Evolutionary conservation across 306 rosid species (phyloP), one percentile per base, ranked within the genome.

Genomic region (Herpetospermum pedunculosum): DNA sequence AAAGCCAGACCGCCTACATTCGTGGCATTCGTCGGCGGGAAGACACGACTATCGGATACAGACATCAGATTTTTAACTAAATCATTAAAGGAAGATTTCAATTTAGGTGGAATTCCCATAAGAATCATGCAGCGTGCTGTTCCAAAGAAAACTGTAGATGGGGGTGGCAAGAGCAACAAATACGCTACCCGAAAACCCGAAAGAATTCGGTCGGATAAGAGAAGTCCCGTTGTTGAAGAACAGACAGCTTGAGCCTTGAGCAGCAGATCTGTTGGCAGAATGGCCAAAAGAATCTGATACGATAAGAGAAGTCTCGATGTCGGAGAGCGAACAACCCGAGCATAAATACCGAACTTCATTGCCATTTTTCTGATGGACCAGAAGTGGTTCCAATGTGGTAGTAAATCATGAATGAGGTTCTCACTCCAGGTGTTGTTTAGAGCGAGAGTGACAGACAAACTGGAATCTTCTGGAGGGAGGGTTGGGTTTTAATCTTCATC

Each of bases 1-100:
- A 94, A 94, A 86, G 96, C 97, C 49, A 84, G 97, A 28, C 98
- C 98, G 1, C 98, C 98, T 6, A 89, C 97, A 19, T 94, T 89
- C 73, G 91, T 94, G 15, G 98, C 96, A 16, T 94, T 94, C 70
- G 69, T 91, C 80, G 83, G 94, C 8, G 97, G 97, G 77, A 94
- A 89, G 85, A 82, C 85, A 48, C 84, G 68, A 64, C 90, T 94
- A 38, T 84, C 85, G 1, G 90, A 89, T 37, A 91, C 96, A 30
- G 92, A 93, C 68, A 65, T 88, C 49, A 83, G 96, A 81, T 94
- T 91, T 84, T 81, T 91, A 74, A 86, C 91, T 46, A 87, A 80
- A 83, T 94, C 97, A 74, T 83, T 94, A 88, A 94, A 94, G 78
- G 98, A 94, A 21, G 98, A 91, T 83, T 93, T 93, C 5, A 92